Conservation (phyloP, 257 asterid genomes). For the Solanum arcanum region DNA sequence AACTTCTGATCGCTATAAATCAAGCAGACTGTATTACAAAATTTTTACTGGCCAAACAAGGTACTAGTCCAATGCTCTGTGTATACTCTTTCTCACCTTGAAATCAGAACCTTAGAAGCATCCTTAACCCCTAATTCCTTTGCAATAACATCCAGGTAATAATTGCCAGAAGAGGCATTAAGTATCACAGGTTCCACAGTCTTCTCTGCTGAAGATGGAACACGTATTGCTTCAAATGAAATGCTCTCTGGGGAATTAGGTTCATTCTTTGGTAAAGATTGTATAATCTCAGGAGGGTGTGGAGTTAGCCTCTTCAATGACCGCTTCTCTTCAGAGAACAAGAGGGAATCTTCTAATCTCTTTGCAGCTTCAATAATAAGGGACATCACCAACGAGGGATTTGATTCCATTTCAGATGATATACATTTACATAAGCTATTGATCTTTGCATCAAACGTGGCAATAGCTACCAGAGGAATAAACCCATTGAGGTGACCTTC, state of each 20-base stretch:
- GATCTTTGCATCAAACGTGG: slow-evolving; percentile 52
- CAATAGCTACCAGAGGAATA: slow-evolving; percentile 69
- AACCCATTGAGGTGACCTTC: slow-evolving; percentile 46
- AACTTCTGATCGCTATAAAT: background rate
- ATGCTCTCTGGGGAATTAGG: slow-evolving; percentile 21
- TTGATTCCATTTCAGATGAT: slow-evolving; percentile 42
- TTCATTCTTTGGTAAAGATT: slow-evolving; percentile 33
- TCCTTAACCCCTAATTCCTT: slow-evolving; percentile 36
- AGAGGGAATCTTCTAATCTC: slow-evolving; percentile 29
- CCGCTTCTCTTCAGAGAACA: slow-evolving; percentile 34
- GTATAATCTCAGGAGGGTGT: slow-evolving; percentile 30
- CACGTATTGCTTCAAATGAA: slow-evolving; percentile 38
- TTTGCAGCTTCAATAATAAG: slow-evolving; percentile 48
- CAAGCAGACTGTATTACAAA: background rate
- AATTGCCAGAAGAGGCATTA: slow-evolving; percentile 28
- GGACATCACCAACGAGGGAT: slow-evolving; percentile 42
- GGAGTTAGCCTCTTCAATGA: slow-evolving; percentile 51
- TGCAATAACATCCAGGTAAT: slow-evolving; percentile 83
- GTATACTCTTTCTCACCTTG: slow-evolving; percentile 42
- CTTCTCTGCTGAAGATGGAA: slow-evolving; percentile 50
- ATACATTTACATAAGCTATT: slow-evolving; percentile 65
- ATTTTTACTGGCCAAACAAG: background rate
- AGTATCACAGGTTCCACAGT: slow-evolving; percentile 40
- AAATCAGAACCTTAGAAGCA: slow-evolving; percentile 66
- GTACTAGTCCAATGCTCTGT: background rate